Evolutionary conservation across 2,329 filamentous ascomycete species (phyloP), one percentile per base, ranked within the genome.

Genomic region (Furcasterigmium sp.): DNA sequence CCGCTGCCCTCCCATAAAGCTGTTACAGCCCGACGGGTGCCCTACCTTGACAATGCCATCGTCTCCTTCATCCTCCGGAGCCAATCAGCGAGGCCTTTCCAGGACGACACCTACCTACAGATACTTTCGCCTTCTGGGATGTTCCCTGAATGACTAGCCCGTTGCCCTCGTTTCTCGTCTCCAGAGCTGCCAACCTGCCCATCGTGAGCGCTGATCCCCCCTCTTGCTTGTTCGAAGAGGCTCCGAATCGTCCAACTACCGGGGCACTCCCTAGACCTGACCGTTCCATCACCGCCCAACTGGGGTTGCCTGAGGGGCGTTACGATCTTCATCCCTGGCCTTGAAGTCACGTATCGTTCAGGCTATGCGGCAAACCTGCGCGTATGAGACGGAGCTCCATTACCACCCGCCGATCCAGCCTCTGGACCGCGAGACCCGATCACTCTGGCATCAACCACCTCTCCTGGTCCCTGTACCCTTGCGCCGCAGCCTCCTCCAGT

Each of bases 1-100:
- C n/a, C 11, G 32, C n/a, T 35, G 32, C 8, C 29, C 32, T 35
- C 32, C 8, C 19, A 43, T 48, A 43, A 48, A 48, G 45, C 43
- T 41, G 41, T 42, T 46, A 54, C 47, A 51, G 56, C 57, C 58
- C 55, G 59, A 61, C 54, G 41, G 54, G 47, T 57, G 52, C 53
- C 56, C 51, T 50, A 50, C 44, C 41, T 37, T 20, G 10, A 13
- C 23, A 18, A 18, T 23, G 13, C n/a, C 23, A n/a, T 32, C 29
- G 29, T 35, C 15, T 35, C n/a, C 32, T 35, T 18, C 32, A 35
- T 35, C 32, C 32, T 17, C 9, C n/a, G 14, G n/a, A 18, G 29
- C 32, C 32, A 35, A 35, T 35, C n/a, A 35, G n/a, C 32, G 8
- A 15, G 5, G 23, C 17, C 28, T 9, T n/a, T 18, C 38, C 28